These are phyloP conservation scores for Tolypocladium nubicola DNA, from an alignment of 2,329 filamentous ascomycete species.

Conservation along the genomic window DNA sequence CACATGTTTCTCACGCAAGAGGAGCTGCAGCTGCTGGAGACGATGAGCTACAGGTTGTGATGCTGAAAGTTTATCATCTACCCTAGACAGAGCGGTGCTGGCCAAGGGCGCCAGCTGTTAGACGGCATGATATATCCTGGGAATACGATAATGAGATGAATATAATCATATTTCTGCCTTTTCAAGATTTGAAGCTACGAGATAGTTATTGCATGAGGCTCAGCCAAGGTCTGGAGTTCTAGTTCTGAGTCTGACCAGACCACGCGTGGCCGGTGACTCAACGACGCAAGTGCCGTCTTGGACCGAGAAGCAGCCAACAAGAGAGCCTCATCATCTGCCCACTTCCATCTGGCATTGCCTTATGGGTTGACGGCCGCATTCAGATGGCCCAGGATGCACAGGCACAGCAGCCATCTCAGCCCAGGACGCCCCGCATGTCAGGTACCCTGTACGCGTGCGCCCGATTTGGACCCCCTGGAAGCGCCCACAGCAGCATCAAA, in stretches of 20 bases:
- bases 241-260: no score
- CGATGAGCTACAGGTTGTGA: conserved; percentile 21
- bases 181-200: no score
- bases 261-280: neutral
- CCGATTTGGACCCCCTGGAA: neutral
- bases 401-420: neutral
- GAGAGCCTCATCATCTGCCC: neutral
- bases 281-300: no score
- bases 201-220: no score
- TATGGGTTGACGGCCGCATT: neutral
- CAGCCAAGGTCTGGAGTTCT: no score
- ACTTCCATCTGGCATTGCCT: no score
- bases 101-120: no score
- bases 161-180: no score
- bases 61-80: neutral
- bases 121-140: no score
- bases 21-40: conserved; percentile 23
- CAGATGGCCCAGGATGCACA: neutral
- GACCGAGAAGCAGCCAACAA: neutral
- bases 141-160: no score
- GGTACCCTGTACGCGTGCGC: neutral
- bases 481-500: neutral
- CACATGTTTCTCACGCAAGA: conserved; percentile 26
- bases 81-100: neutral
- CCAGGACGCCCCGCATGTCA: neutral